Percentiles rank a stretch among this genome's conserved stretches.
Conservation (phyloP, 257 asterid species). For the Anisodus acutangulus region DNA sequence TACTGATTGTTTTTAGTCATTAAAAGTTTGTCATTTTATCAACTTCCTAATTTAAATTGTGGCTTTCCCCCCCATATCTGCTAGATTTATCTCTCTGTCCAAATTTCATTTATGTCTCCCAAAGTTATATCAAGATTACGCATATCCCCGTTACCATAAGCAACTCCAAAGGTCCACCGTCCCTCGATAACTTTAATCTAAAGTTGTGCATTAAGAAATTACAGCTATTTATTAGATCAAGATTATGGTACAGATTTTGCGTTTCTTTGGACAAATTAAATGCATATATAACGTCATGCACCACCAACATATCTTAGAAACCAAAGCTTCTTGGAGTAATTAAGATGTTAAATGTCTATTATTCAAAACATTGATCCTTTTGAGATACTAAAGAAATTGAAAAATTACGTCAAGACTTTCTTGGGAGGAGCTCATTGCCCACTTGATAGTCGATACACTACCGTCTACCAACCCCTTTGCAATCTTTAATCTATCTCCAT, state of each 20-base stretch:
- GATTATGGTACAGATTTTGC: not conserved
- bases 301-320: not conserved
- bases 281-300: constrained; percentile 11
- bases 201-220: not conserved
- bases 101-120: not conserved
- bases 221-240: not conserved
- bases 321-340: not conserved
- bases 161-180: constrained; percentile 6
- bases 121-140: not conserved
- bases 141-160: constrained; percentile 8
- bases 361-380: constrained; percentile 21
- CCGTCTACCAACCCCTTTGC: not conserved
- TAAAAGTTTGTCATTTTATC: not conserved
- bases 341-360: not conserved
- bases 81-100: too few species aligned
- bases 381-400: constrained; percentile 16
- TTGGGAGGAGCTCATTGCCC: constrained; percentile 29
- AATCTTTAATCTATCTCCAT: not conserved
- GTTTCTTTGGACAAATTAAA: not conserved
- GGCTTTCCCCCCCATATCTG: too few species aligned
- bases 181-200: not conserved
- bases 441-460: not conserved
- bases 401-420: not conserved
- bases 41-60: not conserved
- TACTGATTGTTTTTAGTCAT: not conserved